phyloP scores from a whole-genome alignment of 2,329 filamentous ascomycete species.

The Stagonosporopsis vannaccii region DNA sequence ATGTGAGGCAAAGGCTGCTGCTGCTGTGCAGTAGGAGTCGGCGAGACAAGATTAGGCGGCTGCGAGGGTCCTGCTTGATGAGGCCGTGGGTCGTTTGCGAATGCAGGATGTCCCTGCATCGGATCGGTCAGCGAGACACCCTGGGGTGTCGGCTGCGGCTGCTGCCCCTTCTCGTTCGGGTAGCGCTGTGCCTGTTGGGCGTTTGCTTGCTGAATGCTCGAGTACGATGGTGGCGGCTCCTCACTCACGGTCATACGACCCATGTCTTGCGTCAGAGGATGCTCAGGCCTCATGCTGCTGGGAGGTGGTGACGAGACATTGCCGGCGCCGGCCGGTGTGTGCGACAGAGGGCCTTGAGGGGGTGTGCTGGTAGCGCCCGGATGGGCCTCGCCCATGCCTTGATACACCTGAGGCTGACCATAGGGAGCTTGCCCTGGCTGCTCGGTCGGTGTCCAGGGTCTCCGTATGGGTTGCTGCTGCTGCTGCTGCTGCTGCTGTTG shows the following conservation, averaged over 20 bases:
- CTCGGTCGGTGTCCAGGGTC: constrained; percentile 97
- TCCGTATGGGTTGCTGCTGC: constrained; percentile 53
- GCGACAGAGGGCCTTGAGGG: constrained; percentile 43
- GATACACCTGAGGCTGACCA: constrained; percentile 89
- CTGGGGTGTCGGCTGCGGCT: constrained; percentile 35
- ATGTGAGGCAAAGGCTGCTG: constrained; percentile 33
- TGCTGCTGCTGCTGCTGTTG: constrained; percentile 29
- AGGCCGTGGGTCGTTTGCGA: constrained; percentile 79
- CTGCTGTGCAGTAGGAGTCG: constrained; percentile 39
- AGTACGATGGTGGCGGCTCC: constrained; percentile 94
- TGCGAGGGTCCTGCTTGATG: constrained; percentile 56
- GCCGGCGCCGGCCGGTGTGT: constrained; percentile 27
- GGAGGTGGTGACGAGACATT: constrained; percentile 39
- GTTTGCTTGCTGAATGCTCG: constrained; percentile 58
- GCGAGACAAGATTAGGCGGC: constrained; percentile 35
- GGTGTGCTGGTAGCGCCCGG: constrained; percentile 49
- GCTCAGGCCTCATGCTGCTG: constrained; percentile 54
- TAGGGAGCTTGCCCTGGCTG: constrained; percentile 84
- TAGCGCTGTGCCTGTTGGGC: constrained; percentile 64
- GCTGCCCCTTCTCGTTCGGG: constrained; percentile 77
- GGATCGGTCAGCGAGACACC: constrained; percentile 47
- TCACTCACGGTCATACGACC: constrained; percentile 80
- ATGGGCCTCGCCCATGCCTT: constrained; percentile 76
- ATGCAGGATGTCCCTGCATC: constrained; percentile 78
- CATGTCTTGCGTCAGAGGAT: constrained; percentile 83